Percentiles rank a stretch among this genome's conserved stretches.
Evolutionary conservation across 192 early-diverging fungal genomes (phyloP).

Genomic region (Mortierella alpina): DNA sequence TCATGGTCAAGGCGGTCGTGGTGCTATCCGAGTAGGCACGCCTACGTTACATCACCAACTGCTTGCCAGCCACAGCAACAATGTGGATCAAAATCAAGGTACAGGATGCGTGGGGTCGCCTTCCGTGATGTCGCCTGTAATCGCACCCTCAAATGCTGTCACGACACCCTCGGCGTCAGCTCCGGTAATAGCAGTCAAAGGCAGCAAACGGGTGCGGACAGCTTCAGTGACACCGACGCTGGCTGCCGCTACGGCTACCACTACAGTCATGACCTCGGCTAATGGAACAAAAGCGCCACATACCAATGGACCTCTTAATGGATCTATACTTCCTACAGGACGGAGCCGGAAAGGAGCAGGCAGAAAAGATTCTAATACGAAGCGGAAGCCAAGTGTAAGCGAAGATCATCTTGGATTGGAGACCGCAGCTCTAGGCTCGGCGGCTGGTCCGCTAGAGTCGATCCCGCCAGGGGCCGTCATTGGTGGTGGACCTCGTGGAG

Average conservation of each 20-base stretch:
- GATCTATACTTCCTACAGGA: not conserved
- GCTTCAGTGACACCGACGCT: slow-evolving; percentile 32
- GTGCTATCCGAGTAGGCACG: not conserved
- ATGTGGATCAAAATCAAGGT: not conserved
- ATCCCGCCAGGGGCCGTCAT: not conserved
- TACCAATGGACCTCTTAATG: not conserved
- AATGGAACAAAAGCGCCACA: too few species aligned
- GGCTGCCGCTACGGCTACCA: not conserved
- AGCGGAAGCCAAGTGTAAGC: slow-evolving; percentile 23
- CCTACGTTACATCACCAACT: not conserved
- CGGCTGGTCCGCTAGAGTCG: slow-evolving; percentile 5
- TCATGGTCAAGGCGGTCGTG: not conserved
- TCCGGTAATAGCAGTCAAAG: not conserved
- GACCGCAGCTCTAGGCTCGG: not conserved
- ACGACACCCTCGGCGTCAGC: not conserved
- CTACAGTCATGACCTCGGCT: too few species aligned
- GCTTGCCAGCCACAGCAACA: too few species aligned
- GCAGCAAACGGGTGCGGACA: slow-evolving; percentile 33
- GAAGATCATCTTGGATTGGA: slow-evolving; percentile 2
- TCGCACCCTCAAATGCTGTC: not conserved
- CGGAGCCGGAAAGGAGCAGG: slow-evolving; percentile 24
- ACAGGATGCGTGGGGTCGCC: slow-evolving; percentile 14
- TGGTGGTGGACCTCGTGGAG: not conserved
- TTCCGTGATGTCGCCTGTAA: slow-evolving; percentile 27
- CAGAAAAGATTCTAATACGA: slow-evolving; percentile 27